These are phyloP conservation scores for Arthroderma sp. DNA, from an alignment of 2,329 filamentous ascomycete species.

Conservation along the genomic window DNA sequence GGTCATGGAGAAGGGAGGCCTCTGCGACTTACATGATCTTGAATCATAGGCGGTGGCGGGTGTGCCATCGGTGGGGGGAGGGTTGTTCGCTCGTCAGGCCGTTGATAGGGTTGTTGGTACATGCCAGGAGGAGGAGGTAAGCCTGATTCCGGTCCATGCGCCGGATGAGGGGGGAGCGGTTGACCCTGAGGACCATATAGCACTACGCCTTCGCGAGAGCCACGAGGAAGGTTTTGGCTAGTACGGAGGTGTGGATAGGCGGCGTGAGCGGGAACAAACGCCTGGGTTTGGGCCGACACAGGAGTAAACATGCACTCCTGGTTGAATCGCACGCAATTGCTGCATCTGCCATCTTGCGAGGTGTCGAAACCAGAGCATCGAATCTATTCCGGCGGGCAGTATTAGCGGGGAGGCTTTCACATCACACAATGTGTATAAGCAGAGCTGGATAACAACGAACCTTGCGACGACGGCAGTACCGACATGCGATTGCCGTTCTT, in stretches of 20 bases:
- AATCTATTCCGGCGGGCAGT: slow-evolving; percentile 38
- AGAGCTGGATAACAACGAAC: slow-evolving; percentile 19
- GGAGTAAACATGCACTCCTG: slow-evolving; percentile 68
- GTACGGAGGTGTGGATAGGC: slow-evolving; percentile 45
- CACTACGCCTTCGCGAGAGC: slow-evolving; percentile 23
- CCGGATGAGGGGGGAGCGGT: slow-evolving; percentile 18
- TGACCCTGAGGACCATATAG: slow-evolving; percentile 40
- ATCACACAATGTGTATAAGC: slow-evolving; percentile 4
- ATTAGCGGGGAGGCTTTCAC: no score
- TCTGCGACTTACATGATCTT: slow-evolving; percentile 34
- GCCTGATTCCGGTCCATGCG: slow-evolving; percentile 18
- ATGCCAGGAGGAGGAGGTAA: slow-evolving; percentile 29
- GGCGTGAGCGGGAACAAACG: slow-evolving; percentile 60
- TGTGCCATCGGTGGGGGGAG: slow-evolving; percentile 25
- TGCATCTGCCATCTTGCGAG: slow-evolving; percentile 58
- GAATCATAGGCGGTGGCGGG: slow-evolving; percentile 20
- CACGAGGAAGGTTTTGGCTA: slow-evolving; percentile 18
- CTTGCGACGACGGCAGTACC: slow-evolving; percentile 40
- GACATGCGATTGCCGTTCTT: slow-evolving; percentile 39
- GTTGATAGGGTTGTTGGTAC: slow-evolving; percentile 27
- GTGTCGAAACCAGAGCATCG: slow-evolving; percentile 63
- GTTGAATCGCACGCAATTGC: slow-evolving; percentile 59
- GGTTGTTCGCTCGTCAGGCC: slow-evolving; percentile 14
- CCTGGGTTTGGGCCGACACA: slow-evolving; percentile 55
- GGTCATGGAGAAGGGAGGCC: slow-evolving; percentile 13